Percentiles rank a stretch among this genome's conserved stretches.
Conservation (phyloP, 208 protist species). For the Leishmania mexicana region DNA sequence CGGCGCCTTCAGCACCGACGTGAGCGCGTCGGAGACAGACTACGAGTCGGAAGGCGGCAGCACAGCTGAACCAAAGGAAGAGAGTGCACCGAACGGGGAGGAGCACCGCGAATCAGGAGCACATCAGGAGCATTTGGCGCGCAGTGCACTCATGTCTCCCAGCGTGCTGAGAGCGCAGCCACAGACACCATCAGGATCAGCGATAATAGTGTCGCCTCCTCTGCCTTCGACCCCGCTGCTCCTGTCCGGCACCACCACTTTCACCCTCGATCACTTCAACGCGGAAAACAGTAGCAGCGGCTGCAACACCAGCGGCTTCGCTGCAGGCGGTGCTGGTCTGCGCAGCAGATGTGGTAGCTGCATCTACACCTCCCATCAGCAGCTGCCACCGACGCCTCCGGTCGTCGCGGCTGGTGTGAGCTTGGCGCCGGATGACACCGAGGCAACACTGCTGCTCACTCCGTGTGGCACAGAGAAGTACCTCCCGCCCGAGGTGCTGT, state of each 20-base stretch:
- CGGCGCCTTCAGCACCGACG: conserved; percentile 52
- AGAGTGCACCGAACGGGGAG: neutral
- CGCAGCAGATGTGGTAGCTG: neutral
- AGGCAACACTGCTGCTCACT: conserved; percentile 53
- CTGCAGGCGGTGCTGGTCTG: neutral
- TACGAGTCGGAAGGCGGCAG: conserved; percentile 24
- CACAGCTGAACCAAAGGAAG: neutral
- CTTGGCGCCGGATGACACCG: conserved; percentile 26
- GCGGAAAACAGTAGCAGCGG: neutral
- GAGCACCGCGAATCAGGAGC: neutral
- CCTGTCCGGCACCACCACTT: neutral
- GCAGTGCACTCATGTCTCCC: conserved; percentile 1
- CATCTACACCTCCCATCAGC: neutral
- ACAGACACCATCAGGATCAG: neutral
- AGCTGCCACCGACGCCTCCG: neutral
- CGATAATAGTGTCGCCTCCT: neutral
- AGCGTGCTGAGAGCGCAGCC: conserved; percentile 1
- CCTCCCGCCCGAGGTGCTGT: conserved; percentile 77
- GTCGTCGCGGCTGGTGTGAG: neutral
- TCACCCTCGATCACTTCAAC: neutral
- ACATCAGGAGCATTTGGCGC: neutral
- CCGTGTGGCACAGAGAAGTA: conserved; percentile 84
- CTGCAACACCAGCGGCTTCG: neutral
- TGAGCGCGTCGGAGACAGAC: conserved; percentile 54
- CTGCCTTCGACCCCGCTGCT: neutral